These are phyloP conservation scores for Diplodia seriata DNA, from an alignment of 2,329 filamentous ascomycete species.

Conservation along the genomic window DNA sequence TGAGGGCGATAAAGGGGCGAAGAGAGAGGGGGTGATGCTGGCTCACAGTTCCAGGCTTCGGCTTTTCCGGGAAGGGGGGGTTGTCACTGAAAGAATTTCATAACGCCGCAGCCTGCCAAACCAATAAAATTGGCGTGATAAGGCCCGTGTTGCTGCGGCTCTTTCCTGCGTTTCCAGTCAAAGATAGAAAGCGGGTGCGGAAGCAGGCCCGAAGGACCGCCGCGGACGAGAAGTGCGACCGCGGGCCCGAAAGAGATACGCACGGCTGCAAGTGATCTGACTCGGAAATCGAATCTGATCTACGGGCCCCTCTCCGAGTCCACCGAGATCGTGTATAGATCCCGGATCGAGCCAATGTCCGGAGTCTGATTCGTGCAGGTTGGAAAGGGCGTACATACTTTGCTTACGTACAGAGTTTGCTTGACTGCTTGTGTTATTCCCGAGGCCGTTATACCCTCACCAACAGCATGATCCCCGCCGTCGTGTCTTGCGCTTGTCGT, in stretches of 20 bases:
- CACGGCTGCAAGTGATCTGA: neutral
- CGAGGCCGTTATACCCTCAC: neutral
- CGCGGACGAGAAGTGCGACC: neutral
- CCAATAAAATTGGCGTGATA: neutral
- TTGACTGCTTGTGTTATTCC: neutral
- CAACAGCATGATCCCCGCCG: neutral
- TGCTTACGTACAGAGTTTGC: neutral
- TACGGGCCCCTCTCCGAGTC: neutral
- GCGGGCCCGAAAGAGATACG: neutral
- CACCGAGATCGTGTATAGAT: neutral
- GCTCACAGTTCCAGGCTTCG: neutral
- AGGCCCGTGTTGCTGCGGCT: neutral
- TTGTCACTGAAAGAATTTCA: conserved; percentile 2
- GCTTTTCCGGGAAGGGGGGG: neutral
- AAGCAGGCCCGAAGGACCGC: neutral
- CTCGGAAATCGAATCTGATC: neutral
- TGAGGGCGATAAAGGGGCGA: neutral
- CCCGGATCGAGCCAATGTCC: neutral
- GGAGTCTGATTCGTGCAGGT: neutral
- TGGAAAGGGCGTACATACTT: neutral
- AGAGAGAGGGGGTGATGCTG: neutral
- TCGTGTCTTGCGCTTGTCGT: neutral
- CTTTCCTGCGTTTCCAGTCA: neutral
- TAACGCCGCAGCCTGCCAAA: neutral
- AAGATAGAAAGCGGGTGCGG: neutral